Evolutionary conservation across 1,284 basidiomycete species (phyloP).

Genomic region (Rhodotorula sp.): DNA sequence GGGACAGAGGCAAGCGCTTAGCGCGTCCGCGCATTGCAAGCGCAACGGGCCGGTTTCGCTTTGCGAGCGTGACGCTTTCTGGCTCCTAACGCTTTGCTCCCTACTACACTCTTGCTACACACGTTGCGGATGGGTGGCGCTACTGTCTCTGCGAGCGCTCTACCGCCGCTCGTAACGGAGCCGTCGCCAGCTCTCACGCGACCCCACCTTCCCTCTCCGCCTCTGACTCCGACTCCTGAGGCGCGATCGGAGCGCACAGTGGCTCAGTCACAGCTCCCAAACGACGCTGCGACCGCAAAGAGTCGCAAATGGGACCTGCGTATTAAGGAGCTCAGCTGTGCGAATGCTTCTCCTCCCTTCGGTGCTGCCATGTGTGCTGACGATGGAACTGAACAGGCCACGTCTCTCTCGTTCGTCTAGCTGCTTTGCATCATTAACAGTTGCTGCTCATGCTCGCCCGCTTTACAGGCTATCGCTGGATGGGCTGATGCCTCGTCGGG

Average conservation of each 20-base stretch:
- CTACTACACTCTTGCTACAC: too few species aligned
- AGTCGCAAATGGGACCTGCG: background rate
- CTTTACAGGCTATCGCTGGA: constrained; percentile 25
- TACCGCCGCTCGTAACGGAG: background rate
- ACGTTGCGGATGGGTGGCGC: background rate
- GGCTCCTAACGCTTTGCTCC: background rate
- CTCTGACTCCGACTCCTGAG: background rate
- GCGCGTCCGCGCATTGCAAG: too few species aligned
- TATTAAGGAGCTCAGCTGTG: constrained; percentile 27
- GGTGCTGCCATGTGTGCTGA: background rate
- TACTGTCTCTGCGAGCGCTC: background rate
- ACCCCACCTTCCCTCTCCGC: background rate
- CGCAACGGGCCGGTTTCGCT: too few species aligned
- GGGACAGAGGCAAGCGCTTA: too few species aligned
- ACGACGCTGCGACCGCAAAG: background rate
- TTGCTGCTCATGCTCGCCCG: background rate
- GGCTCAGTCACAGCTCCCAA: background rate
- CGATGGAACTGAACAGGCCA: background rate
- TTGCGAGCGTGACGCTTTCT: too few species aligned
- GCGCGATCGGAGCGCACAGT: background rate
- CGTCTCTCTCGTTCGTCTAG: constrained; percentile 1
- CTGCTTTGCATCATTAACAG: too few species aligned
- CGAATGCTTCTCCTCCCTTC: background rate
- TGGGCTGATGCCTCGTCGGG: constrained; percentile 31
- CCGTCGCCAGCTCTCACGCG: background rate